These are phyloP conservation scores for Rhododendron molle DNA, from an alignment of 148 eudicot genomes.

Conservation along the genomic window DNA sequence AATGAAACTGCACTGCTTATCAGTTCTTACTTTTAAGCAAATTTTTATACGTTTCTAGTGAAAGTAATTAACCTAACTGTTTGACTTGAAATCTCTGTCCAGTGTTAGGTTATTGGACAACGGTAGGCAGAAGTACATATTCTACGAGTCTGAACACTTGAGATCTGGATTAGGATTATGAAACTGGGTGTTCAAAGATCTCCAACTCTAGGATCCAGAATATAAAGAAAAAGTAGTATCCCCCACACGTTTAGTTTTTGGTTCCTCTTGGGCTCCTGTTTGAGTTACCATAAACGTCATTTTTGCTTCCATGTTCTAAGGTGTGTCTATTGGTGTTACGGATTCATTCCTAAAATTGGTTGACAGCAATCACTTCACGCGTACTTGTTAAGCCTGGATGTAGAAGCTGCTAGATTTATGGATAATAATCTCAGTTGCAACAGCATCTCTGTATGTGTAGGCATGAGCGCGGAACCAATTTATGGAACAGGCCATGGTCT, in stretches of 20 bases:
- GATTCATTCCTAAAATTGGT: background rate
- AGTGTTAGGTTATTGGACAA: no score
- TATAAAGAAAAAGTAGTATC: background rate
- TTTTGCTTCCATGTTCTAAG: background rate
- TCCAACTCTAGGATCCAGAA: no score
- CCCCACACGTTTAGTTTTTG: background rate
- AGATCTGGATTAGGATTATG: no score
- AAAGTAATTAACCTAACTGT: no score
- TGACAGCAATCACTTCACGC: background rate
- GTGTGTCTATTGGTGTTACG: background rate
- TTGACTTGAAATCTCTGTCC: no score
- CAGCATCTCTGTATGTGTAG: background rate
- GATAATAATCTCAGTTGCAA: background rate
- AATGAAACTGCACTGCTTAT: no score
- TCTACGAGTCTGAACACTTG: no score
- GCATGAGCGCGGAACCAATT: background rate
- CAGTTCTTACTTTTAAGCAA: no score
- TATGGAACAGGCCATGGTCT: background rate
- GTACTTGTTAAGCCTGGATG: no score
- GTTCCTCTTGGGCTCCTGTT: background rate
- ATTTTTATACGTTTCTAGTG: no score
- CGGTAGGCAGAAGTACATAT: no score
- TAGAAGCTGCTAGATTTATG: background rate
- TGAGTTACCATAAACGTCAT: background rate
- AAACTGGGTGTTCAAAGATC: no score